Evolutionary conservation across 345 rosid genomes (phyloP).

Genomic region (Rhizophora mangle): DNA sequence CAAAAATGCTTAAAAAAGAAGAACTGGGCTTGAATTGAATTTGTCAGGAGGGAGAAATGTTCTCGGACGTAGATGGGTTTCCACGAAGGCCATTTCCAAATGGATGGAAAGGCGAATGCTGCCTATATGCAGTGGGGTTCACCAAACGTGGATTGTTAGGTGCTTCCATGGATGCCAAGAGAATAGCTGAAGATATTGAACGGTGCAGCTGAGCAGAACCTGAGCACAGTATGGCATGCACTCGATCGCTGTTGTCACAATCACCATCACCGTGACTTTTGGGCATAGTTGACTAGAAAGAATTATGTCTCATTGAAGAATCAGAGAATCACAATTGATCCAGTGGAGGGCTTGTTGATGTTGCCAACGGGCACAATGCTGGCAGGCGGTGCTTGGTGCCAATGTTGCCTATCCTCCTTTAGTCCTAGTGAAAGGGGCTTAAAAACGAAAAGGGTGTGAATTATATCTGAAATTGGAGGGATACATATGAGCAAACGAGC

Average conservation of each 20-base stretch:
- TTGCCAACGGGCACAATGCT: constrained; percentile 13
- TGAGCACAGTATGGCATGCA: constrained; percentile 24
- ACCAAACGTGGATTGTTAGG: constrained; percentile 37
- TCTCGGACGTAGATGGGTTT: constrained; percentile 33
- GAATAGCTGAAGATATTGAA: constrained; percentile 27
- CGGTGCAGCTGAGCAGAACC: constrained; percentile 14
- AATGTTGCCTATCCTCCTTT: constrained; percentile 26
- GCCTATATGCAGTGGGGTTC: constrained; percentile 36
- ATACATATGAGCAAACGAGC: background rate
- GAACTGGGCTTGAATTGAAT: constrained; percentile 4
- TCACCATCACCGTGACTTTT: constrained; percentile 6
- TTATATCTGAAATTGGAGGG: background rate
- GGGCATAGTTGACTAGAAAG: background rate
- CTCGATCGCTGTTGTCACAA: constrained; percentile 19
- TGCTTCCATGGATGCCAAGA: constrained; percentile 34
- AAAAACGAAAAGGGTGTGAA: background rate
- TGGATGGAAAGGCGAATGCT: constrained; percentile 35
- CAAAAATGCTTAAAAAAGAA: background rate
- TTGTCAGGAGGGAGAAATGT: constrained; percentile 33
- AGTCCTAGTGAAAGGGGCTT: background rate
- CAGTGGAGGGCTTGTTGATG: constrained; percentile 17
- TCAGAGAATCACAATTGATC: too few relatives aligned
- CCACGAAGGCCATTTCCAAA: constrained; percentile 33
- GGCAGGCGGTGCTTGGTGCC: constrained; percentile 1
- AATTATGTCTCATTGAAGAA: background rate